A percentile compares a stretch with the other conserved stretches of the same genome.
Conservation (phyloP, 345 rosid species). For the Hypericum androsaemum region DNA sequence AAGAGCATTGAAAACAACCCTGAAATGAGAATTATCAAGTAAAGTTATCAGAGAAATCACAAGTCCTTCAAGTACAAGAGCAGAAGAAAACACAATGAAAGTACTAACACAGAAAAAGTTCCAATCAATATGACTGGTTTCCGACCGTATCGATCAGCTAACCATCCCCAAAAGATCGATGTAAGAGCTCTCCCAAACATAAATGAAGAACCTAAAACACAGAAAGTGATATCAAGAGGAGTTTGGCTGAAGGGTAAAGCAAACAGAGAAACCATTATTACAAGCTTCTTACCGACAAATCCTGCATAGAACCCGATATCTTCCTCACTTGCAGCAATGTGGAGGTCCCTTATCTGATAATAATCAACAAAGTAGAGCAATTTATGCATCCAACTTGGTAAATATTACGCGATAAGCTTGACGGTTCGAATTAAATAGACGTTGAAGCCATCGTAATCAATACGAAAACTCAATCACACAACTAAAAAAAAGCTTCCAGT, state of each 20-base stretch:
- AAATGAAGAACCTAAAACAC: slow-evolving; percentile 16
- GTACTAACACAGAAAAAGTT: slow-evolving; percentile 13
- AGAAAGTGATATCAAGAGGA: not conserved
- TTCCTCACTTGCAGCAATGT: slow-evolving; percentile 16
- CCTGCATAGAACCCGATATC: slow-evolving; percentile 22
- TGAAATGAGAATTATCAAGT: slow-evolving; percentile 3
- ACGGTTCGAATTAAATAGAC: no score
- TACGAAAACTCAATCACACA: no score
- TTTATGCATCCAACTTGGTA: no score
- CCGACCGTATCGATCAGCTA: slow-evolving; percentile 22
- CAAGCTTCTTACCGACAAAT: slow-evolving; percentile 20
- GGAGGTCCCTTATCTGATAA: slow-evolving; percentile 14
- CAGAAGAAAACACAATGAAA: not conserved
- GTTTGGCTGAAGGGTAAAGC: not conserved
- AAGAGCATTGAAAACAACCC: slow-evolving; percentile 13
- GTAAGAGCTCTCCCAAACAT: slow-evolving; percentile 21
- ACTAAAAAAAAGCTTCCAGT: not conserved
- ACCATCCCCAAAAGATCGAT: slow-evolving; percentile 15
- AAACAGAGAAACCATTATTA: no score
- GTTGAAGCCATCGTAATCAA: no score
- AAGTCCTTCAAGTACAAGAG: not conserved
- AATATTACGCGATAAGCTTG: no score
- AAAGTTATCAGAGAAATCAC: slow-evolving; percentile 1
- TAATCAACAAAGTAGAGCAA: not conserved
- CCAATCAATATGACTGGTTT: slow-evolving; percentile 19